Evolutionary conservation across 208 protist species (phyloP).

Genomic region (Naegleria gruberi): DNA sequence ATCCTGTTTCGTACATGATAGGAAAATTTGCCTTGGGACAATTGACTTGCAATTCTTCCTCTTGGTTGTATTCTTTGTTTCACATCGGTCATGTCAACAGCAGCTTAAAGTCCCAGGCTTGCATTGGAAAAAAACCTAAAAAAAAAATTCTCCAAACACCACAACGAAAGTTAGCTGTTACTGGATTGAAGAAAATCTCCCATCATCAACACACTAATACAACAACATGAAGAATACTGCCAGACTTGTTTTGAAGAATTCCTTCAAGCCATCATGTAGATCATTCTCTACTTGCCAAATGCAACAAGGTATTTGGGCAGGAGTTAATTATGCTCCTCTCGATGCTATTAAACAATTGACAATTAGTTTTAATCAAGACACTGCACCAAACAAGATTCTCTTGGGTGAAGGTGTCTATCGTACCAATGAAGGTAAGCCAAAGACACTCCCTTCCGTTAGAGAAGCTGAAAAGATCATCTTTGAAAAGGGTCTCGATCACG

Average conservation of each 20-base stretch:
- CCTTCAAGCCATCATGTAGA: neutral
- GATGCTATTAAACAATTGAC: slow-evolving; percentile 37
- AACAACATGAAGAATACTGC: neutral
- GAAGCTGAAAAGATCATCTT: slow-evolving; percentile 39
- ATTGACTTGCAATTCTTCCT: too few relatives aligned
- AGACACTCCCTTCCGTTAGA: slow-evolving; percentile 38
- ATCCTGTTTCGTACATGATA: too few relatives aligned
- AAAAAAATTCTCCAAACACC: too few relatives aligned
- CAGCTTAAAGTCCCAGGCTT: too few relatives aligned
- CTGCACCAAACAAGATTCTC: slow-evolving; percentile 48
- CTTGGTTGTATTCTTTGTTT: too few relatives aligned
- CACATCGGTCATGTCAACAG: too few relatives aligned
- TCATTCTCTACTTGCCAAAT: neutral
- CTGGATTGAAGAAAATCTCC: too few relatives aligned
- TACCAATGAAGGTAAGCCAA: slow-evolving; percentile 42
- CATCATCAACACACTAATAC: neutral
- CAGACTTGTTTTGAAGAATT: neutral
- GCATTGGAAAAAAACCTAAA: too few relatives aligned
- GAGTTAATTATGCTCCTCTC: neutral
- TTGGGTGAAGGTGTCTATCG: slow-evolving; percentile 49
- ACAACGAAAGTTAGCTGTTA: too few relatives aligned
- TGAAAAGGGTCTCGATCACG: slow-evolving; percentile 29
- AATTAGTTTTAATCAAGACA: slow-evolving; percentile 44
- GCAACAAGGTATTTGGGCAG: neutral
- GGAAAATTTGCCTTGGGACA: too few relatives aligned